Evolutionary conservation across 768 basidiomycete genomes (phyloP), one percentile per base, ranked within the genome.

Genomic region (Crepidotus variabilis): DNA sequence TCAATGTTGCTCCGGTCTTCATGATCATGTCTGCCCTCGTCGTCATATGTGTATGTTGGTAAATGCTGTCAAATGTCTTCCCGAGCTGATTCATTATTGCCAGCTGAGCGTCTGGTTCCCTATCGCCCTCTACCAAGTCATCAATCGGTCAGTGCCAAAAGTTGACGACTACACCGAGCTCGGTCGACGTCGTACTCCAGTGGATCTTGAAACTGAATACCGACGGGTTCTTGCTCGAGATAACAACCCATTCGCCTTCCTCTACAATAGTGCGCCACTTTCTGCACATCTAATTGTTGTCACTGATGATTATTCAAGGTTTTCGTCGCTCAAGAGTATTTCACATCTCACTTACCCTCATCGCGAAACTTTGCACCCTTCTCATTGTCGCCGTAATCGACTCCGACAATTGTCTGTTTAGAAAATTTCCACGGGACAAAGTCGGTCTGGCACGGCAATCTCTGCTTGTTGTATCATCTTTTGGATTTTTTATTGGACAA

Each of bases 51-150:
- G 86, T 89, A 58, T 66, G 85, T 69, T n/a, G n/a, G n/a, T n/a
- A n/a, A n/a, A n/a, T n/a, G n/a, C n/a, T n/a, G n/a, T n/a, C n/a
- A n/a, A n/a, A n/a, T n/a, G n/a, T n/a, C n/a, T 22, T 43, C 34
- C 54, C 24, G 22, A 23, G 47, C 21, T 52, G 21, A 34, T 14
- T 21, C 14, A 16, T 34, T 22, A 39, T 48, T 14, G 6, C 35
- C 22, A 90, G 88, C 69, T 88, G 53, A 86, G 85, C 0, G 58
- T 88, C 14, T 87, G 84, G 82, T 88, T 88, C 62, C 90, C 90
- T 0, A 69, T 88, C 13, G 75, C 82, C 4, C 75, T 92, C 32
- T 81, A 75, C 50, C 71, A 69, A 22, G 78, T 85, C 28, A 86
- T 90, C 55, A 66, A 70, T 45, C 71, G 70, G 39, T 81, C 85